These are phyloP conservation scores for Xylariaceae sp. DNA, from an alignment of 2,329 filamentous ascomycete species.

Conservation along the genomic window DNA sequence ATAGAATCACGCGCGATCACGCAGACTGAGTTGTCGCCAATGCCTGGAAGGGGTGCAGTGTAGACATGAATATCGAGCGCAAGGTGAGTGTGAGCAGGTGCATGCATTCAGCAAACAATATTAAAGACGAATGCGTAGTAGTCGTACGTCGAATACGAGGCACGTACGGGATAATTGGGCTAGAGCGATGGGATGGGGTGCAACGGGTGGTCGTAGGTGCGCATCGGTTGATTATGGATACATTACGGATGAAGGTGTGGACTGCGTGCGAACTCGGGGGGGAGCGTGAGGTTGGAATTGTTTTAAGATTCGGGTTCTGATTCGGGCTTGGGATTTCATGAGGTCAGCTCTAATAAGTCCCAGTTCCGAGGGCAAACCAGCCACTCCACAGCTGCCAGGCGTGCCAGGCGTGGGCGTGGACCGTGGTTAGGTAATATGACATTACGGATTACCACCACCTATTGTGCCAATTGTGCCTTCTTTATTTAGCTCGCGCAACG, in stretches of 20 bases:
- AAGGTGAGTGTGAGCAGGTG: not conserved
- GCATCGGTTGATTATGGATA: conserved; percentile 13
- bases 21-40: conserved; percentile 27
- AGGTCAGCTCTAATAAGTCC: conserved; percentile 13
- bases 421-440: not conserved
- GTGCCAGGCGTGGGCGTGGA: not conserved
- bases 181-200: not conserved
- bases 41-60: conserved; percentile 27
- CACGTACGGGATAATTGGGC: not conserved
- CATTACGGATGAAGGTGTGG: conserved; percentile 7
- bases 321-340: conserved; percentile 15
- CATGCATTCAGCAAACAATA: conserved; percentile 13
- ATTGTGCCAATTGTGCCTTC: not conserved
- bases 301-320: conserved; percentile 2
- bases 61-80: conserved; percentile 25
- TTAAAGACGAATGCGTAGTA: conserved; percentile 5
- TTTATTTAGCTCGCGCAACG: not conserved
- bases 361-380: conserved; percentile 8
- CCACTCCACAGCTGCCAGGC: conserved; percentile 11
- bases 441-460: no score
- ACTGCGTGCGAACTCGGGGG: conserved; percentile 10
- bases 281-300: conserved; percentile 16
- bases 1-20: conserved; percentile 27
- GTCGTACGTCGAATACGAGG: conserved; percentile 16
- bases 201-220: conserved; percentile 1